Evolutionary conservation across 1,139 yeast species (phyloP).

Genomic region (Pichia sp.): DNA sequence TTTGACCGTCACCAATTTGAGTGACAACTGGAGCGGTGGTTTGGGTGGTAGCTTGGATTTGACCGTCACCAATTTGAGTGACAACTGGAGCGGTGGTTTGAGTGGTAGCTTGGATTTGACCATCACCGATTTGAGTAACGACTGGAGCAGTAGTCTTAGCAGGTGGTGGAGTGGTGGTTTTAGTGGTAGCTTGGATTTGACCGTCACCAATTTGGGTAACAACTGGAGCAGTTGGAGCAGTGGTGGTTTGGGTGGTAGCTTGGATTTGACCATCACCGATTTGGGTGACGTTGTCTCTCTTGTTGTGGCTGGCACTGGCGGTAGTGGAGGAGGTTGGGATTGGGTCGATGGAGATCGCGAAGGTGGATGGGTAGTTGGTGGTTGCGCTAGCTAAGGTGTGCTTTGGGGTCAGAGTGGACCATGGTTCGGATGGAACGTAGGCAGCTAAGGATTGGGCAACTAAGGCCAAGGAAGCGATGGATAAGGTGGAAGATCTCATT

Average conservation of each 20-base stretch:
- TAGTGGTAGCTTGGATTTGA: slow-evolving; percentile 34
- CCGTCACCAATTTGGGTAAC: slow-evolving; percentile 24
- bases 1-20: slow-evolving; percentile 48
- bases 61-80: slow-evolving; percentile 25
- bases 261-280: slow-evolving; percentile 45
- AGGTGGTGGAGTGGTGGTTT: slow-evolving; percentile 19
- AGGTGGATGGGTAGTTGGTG: slow-evolving; percentile 56
- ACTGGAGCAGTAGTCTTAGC: slow-evolving; percentile 8
- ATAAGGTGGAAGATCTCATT: slow-evolving; percentile 22
- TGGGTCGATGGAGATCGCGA: slow-evolving; percentile 70
- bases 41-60: slow-evolving; percentile 25
- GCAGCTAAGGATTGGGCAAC: slow-evolving; percentile 56
- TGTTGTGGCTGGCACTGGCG: slow-evolving; percentile 23
- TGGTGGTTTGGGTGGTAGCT: slow-evolving; percentile 31
- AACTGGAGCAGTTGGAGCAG: slow-evolving; percentile 8
- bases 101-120: slow-evolving; percentile 34
- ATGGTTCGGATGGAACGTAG: slow-evolving; percentile 65
- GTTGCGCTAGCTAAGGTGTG: slow-evolving; percentile 54
- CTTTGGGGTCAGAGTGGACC: slow-evolving; percentile 67
- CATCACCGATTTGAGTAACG: slow-evolving; percentile 24
- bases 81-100: slow-evolving; percentile 23
- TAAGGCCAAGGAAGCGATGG: slow-evolving; percentile 28
- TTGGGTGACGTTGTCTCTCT: slow-evolving; percentile 37
- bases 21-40: slow-evolving; percentile 16
- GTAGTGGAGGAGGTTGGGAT: slow-evolving; percentile 36